A percentile compares a stretch with the other conserved stretches of the same genome.
These are phyloP conservation scores for Graphilbum fragrans DNA, from an alignment of 2,329 filamentous ascomycete species.

Conservation along the genomic window DNA sequence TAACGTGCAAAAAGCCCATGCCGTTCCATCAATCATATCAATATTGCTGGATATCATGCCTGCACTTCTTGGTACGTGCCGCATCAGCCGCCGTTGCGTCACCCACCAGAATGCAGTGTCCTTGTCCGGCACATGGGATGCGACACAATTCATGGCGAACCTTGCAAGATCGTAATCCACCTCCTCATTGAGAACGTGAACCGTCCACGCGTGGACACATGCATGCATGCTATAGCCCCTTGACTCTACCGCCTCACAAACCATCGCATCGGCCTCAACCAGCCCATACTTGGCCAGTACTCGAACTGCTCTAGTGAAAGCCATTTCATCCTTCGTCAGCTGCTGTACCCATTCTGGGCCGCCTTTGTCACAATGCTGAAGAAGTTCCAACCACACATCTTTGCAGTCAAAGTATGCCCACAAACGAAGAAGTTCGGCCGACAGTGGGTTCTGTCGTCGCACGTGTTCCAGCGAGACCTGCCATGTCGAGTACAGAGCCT, in stretches of 20 bases:
- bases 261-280: not conserved
- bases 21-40: too few relatives aligned
- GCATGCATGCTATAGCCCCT: not conserved
- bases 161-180: not conserved
- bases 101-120: too few relatives aligned
- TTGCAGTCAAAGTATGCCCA: slow-evolving; percentile 30
- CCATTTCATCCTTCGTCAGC: slow-evolving; percentile 10
- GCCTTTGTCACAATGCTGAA: slow-evolving; percentile 12
- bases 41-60: too few relatives aligned
- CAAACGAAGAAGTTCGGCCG: slow-evolving; percentile 23
- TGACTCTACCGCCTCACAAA: not conserved
- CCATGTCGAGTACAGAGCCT: slow-evolving; percentile 24
- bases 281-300: not conserved
- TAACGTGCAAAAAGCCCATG: too few relatives aligned
- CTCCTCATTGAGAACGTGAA: not conserved
- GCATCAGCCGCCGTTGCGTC: too few relatives aligned
- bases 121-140: too few relatives aligned
- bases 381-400: slow-evolving; percentile 32
- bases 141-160: too few relatives aligned
- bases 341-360: slow-evolving; percentile 13
- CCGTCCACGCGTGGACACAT: not conserved
- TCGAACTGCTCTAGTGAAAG: slow-evolving; percentile 10
- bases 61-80: too few relatives aligned
- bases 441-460: slow-evolving; percentile 14
- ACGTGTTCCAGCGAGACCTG: slow-evolving; percentile 25